These are phyloP conservation scores for Aspergillus affinis DNA, from an alignment of 495 filamentous ascomycete genomes.

Conservation along the genomic window DNA sequence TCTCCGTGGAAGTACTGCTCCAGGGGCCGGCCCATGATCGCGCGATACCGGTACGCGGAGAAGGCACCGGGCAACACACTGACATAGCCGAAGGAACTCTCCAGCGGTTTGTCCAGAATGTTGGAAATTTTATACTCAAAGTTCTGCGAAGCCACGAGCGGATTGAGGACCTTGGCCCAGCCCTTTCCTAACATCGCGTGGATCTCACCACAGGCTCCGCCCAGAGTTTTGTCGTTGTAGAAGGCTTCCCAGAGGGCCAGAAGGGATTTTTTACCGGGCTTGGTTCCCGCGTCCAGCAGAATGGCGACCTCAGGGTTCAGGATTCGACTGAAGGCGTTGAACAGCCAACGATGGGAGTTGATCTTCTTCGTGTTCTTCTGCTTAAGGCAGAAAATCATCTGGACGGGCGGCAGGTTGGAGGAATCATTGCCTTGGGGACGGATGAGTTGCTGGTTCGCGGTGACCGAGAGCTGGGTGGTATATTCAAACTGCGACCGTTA, in stretches of 20 bases:
- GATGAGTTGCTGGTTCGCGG: constrained; percentile 89
- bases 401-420: constrained; percentile 86
- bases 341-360: constrained; percentile 98
- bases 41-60: constrained; percentile 94
- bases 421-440: constrained; percentile 80
- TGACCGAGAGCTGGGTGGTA: constrained; percentile 97
- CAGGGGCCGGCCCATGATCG: constrained; percentile 94
- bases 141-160: constrained; percentile 92
- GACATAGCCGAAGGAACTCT: constrained; percentile 95
- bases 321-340: constrained; percentile 95
- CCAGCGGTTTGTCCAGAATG: constrained; percentile 97
- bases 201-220: constrained; percentile 97
- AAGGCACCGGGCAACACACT: constrained; percentile 96
- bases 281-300: constrained; percentile 94
- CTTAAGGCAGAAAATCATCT: constrained; percentile 98
- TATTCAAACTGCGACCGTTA: constrained; percentile 75
- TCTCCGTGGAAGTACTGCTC: constrained; percentile 99
- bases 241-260: constrained; percentile 95
- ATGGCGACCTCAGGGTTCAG: constrained; percentile 96
- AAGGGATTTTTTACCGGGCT: constrained; percentile 87
- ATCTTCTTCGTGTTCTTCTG: constrained; percentile 99
- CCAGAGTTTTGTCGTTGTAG: constrained; percentile 97
- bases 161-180: constrained; percentile 89
- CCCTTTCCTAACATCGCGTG: constrained; percentile 93
- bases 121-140: constrained; percentile 99